phyloP scores from a whole-genome alignment of 2,329 filamentous ascomycete species.

The Sporothrix dimorphospora region DNA sequence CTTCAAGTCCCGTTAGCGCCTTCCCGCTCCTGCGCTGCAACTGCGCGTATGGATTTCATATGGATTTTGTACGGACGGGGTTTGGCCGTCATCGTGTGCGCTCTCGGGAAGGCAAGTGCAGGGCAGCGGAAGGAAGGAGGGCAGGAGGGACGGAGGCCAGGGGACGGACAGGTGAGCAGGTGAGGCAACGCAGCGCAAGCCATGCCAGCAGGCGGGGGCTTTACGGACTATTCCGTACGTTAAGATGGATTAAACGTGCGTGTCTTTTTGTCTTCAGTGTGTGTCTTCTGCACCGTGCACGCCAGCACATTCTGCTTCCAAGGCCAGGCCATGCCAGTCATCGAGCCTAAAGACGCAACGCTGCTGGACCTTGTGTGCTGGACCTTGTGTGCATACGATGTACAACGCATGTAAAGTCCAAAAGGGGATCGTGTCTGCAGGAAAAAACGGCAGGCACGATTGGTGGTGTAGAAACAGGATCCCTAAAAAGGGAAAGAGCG shows the following conservation, averaged over 20 bases:
- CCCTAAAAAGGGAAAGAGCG: neutral
- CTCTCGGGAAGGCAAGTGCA: neutral
- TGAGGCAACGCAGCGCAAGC: neutral
- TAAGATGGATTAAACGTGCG: neutral
- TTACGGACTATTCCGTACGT: no score
- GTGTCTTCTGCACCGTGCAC: neutral
- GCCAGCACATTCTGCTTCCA: neutral
- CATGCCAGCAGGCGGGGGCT: neutral
- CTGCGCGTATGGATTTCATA: conserved; percentile 6
- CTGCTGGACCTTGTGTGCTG: neutral
- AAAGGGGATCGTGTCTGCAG: neutral
- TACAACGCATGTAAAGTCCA: neutral
- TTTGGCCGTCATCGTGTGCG: neutral
- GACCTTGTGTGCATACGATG: neutral
- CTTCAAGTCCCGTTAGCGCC: neutral
- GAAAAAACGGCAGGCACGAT: neutral
- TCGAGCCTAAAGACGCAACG: neutral
- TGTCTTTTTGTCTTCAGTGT: neutral
- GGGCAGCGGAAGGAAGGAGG: neutral
- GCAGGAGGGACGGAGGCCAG: neutral
- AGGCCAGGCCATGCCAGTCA: neutral
- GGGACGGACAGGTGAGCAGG: neutral
- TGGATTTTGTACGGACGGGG: no score
- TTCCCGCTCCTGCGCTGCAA: conserved; percentile 1
- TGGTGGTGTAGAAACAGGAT: neutral